Conservation (phyloP, 768 basidiomycete species). For the Hericium erinaceus region DNA sequence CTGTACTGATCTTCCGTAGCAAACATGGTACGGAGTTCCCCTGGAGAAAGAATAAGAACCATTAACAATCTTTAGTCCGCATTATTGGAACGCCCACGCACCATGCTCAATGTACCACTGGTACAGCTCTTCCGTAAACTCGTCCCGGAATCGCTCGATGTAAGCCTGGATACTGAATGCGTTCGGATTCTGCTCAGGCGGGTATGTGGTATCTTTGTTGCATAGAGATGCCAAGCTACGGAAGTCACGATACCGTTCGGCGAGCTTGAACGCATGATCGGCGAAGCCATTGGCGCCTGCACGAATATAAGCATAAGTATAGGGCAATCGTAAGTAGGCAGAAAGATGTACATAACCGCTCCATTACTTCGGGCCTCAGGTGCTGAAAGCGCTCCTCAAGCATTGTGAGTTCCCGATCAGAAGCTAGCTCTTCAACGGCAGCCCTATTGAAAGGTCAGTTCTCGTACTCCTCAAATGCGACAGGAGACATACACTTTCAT, state of each 20-base stretch:
- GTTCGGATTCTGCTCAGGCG: constrained; percentile 57
- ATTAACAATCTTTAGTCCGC: neutral
- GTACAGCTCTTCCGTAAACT: constrained; percentile 85
- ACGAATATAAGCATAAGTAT: neutral
- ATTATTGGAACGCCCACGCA: constrained; percentile 21
- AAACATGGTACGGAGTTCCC: constrained; percentile 76
- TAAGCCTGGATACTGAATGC: constrained; percentile 56
- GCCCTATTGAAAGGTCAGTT: constrained; percentile 23
- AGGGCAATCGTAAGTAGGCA: neutral
- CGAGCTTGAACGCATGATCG: constrained; percentile 67
- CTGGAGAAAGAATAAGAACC: constrained; percentile 25
- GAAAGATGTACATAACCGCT: constrained; percentile 60
- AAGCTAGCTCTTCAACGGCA: constrained; percentile 37
- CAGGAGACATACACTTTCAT: constrained; percentile 40
- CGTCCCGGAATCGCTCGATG: constrained; percentile 68
- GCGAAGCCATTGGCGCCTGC: constrained; percentile 61
- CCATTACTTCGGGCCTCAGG: constrained; percentile 68
- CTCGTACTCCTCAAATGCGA: neutral
- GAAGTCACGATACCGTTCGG: constrained; percentile 84
- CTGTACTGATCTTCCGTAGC: constrained; percentile 58
- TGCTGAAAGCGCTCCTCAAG: constrained; percentile 60
- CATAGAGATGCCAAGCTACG: constrained; percentile 78
- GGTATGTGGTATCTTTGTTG: constrained; percentile 55
- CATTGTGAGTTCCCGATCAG: constrained; percentile 46
- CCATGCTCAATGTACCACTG: constrained; percentile 90